Evolutionary conservation across 352 stramenopile genomes (phyloP).

Genomic region (Ophiocytium majus): DNA sequence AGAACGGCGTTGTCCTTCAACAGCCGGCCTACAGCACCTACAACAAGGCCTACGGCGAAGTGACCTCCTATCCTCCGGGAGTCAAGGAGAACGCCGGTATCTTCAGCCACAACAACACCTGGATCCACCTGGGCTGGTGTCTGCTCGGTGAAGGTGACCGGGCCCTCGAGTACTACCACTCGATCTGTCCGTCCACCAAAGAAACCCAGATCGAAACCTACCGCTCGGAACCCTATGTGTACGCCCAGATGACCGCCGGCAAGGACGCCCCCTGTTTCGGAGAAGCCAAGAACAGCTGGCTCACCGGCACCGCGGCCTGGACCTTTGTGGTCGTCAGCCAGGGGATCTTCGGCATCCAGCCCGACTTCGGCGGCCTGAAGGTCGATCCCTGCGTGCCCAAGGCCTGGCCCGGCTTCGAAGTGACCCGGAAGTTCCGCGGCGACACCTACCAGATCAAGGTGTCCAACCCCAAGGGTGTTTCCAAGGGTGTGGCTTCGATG

Average conservation of each 20-base stretch:
- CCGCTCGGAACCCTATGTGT: neutral
- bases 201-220: constrained; percentile 1
- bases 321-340: neutral
- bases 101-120: constrained; percentile 7
- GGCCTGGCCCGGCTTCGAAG: neutral
- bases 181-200: constrained; percentile 4
- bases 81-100: constrained; percentile 2
- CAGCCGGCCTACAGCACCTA: constrained; percentile 1
- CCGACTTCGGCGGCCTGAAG: neutral
- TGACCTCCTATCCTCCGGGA: neutral
- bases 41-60: neutral
- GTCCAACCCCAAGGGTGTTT: neutral
- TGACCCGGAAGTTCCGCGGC: neutral
- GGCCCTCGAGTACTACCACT: neutral
- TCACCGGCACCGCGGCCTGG: neutral
- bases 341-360: constrained; percentile 5
- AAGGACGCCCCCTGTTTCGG: neutral
- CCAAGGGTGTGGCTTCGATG: neutral
- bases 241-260: neutral
- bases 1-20: neutral
- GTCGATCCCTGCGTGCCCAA: constrained; percentile 1
- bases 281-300: constrained; percentile 1
- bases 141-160: neutral
- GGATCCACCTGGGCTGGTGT: constrained; percentile 9
- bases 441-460: neutral